Evolutionary conservation across 345 rosid species (phyloP).

Genomic region (Eucalyptus microcorys): DNA sequence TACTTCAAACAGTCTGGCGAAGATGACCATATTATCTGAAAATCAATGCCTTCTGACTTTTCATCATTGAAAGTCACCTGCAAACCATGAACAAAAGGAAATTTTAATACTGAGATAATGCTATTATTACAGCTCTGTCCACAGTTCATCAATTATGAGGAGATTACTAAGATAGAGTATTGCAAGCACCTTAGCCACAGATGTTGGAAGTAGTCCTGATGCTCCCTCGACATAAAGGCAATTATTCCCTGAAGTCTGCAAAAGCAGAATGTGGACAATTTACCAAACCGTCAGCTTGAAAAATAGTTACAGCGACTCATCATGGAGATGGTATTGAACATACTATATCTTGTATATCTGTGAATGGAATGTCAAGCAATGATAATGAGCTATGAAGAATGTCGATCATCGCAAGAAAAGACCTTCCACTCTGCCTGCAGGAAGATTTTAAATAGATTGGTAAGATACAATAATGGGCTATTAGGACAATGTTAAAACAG

Average conservation of each 20-base stretch:
- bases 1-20: constrained; percentile 62
- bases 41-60: constrained; percentile 24
- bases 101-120: not conserved
- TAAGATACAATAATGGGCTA: not conserved
- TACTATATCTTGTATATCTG: constrained; percentile 81
- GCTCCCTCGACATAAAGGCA: constrained; percentile 82
- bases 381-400: constrained; percentile 48
- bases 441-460: not conserved
- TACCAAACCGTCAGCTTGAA: not conserved
- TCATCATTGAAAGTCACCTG: constrained; percentile 65
- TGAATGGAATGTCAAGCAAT: constrained; percentile 75
- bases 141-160: not conserved
- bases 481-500: not conserved
- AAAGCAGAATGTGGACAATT: not conserved
- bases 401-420: constrained; percentile 69
- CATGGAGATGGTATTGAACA: not conserved
- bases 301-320: not conserved
- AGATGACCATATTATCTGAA: constrained; percentile 78
- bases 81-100: not conserved
- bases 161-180: not conserved
- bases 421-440: constrained; percentile 85
- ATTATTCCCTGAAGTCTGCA: constrained; percentile 51
- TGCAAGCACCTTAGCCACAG: constrained; percentile 66
- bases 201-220: constrained; percentile 71
- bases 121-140: not conserved